Evolutionary conservation across 2,329 filamentous ascomycete genomes (phyloP).

Genomic region (Penicillium concentricum): DNA sequence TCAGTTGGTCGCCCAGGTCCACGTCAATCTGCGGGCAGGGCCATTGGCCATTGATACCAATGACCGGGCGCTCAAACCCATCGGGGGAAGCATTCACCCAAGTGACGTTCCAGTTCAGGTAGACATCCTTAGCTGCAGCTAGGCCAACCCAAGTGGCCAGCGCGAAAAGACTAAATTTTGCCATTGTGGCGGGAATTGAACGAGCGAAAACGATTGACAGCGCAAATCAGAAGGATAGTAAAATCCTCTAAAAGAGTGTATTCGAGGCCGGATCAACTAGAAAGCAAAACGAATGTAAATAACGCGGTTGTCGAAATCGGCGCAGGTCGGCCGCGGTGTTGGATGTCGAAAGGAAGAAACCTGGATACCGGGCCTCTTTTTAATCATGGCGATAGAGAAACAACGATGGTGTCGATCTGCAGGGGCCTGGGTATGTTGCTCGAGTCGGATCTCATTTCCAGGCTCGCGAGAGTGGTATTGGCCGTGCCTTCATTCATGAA

Average conservation of each 20-base stretch:
- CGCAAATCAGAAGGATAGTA: slow-evolving; percentile 11
- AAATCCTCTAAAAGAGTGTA: slow-evolving; percentile 15
- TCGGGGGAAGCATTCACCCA: slow-evolving; percentile 75
- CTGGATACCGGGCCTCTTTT: slow-evolving; percentile 11
- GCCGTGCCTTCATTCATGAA: slow-evolving; percentile 14
- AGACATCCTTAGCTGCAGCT: slow-evolving; percentile 24
- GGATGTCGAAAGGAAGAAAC: not conserved
- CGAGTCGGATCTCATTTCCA: not conserved
- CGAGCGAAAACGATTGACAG: slow-evolving; percentile 15
- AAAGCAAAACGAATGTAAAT: slow-evolving; percentile 10
- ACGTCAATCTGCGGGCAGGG: slow-evolving; percentile 61
- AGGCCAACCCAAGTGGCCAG: slow-evolving; percentile 20
- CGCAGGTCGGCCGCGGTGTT: slow-evolving; percentile 16
- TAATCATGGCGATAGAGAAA: slow-evolving; percentile 9
- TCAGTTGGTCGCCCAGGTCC: slow-evolving; percentile 37
- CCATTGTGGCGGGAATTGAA: slow-evolving; percentile 17
- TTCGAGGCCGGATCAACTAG: slow-evolving; percentile 6
- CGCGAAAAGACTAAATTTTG: slow-evolving; percentile 17
- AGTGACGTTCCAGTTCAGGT: slow-evolving; percentile 58
- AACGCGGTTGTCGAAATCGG: slow-evolving; percentile 15
- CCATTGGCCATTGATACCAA: slow-evolving; percentile 76
- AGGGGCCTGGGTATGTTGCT: slow-evolving; percentile 19
- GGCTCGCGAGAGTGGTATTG: slow-evolving; percentile 5
- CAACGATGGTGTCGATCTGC: slow-evolving; percentile 10
- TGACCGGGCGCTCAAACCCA: slow-evolving; percentile 61